Conservation (phyloP, 2,329 filamentous ascomycete genomes). For the Aspergillus ustus region DNA sequence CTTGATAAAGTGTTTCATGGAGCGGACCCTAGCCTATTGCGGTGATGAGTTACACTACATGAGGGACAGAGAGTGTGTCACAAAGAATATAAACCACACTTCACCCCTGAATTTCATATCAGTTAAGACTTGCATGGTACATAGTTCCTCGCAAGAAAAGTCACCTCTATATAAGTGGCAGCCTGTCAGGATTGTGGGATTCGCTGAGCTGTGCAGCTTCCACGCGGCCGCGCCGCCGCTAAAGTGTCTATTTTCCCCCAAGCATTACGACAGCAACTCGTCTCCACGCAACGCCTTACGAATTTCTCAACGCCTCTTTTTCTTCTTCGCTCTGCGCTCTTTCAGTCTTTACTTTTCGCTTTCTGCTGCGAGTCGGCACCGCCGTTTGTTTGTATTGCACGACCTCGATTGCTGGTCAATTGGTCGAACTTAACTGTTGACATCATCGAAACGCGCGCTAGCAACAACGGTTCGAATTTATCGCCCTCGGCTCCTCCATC, state of each 20-base stretch:
- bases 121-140: neutral
- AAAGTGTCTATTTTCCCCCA: neutral
- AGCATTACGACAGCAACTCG: conserved; percentile 7
- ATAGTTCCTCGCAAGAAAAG: neutral
- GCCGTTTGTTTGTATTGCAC: neutral
- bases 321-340: neutral
- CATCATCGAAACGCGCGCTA: conserved; percentile 7
- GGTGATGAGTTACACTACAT: conserved; percentile 12
- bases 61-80: conserved; percentile 2
- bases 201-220: conserved; percentile 7
- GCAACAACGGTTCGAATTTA: neutral
- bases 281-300: conserved; percentile 2
- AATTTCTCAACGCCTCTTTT: neutral
- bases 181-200: neutral
- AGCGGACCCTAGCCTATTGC: conserved; percentile 21
- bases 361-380: conserved; percentile 5
- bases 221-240: conserved; percentile 11
- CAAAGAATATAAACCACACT: conserved; percentile 13
- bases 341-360: neutral
- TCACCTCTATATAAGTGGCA: neutral
- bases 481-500: neutral
- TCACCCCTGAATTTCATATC: conserved; percentile 8
- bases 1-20: conserved; percentile 1
- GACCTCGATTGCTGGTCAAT: conserved; percentile 15
- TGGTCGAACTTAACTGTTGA: neutral